phyloP scores from a whole-genome alignment of 306 rosid species.

The Acacia crassicarpa region DNA sequence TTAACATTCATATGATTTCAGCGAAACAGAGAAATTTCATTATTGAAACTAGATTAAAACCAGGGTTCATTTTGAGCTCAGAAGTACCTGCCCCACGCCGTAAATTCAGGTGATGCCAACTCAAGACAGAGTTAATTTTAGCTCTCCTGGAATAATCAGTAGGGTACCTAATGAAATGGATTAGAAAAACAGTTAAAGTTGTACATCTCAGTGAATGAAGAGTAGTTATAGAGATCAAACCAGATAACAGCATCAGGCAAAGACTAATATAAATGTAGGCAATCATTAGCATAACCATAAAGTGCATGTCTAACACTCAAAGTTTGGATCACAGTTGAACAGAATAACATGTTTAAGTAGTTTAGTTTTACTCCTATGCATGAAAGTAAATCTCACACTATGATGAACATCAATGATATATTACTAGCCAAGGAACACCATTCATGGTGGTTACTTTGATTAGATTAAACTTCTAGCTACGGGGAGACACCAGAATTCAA shows the following conservation, averaged over 20 bases:
- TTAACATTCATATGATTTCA: constrained; percentile 3
- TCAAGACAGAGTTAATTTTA: constrained; percentile 72
- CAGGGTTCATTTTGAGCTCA: constrained; percentile 13
- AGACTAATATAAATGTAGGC: neutral
- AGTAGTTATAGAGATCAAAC: neutral
- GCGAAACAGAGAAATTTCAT: constrained; percentile 6
- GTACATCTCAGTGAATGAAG: constrained; percentile 6
- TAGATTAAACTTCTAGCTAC: neutral
- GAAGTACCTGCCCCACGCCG: constrained; percentile 74
- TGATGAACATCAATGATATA: neutral
- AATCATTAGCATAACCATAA: neutral
- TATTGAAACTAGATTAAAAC: constrained; percentile 18
- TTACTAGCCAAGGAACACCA: constrained; percentile 7
- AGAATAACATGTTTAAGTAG: neutral
- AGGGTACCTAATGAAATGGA: constrained; percentile 68
- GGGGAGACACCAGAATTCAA: constrained; percentile 7
- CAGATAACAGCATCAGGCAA: constrained; percentile 9
- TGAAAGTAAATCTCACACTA: constrained; percentile 5
- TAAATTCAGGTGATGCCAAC: constrained; percentile 89
- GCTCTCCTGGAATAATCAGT: constrained; percentile 82
- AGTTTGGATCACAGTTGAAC: neutral
- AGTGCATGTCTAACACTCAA: neutral
- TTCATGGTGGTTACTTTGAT: neutral
- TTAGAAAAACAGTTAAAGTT: neutral
- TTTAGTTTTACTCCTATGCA: constrained; percentile 11